Base-by-base conservation (phyloP, 179 eudicot genomes). In the Carnegiea gigantea region DNA sequence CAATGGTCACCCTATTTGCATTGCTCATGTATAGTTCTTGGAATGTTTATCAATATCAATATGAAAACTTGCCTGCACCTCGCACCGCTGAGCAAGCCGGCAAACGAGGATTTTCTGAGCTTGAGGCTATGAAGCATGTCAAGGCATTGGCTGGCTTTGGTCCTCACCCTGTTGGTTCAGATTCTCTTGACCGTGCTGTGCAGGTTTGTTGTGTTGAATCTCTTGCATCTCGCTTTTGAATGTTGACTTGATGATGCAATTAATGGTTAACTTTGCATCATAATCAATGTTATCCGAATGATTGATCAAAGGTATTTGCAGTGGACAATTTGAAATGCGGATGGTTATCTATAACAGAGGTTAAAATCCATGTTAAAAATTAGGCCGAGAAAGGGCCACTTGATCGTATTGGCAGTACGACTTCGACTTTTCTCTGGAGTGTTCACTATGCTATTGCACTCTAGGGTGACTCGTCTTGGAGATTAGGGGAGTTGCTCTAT, bases 111-210 rank as follows among this genome's bases (percentile, higher is more conserved):
- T 95, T 95, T 80, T 92, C 98, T 0, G 98, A 95, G 90, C 75
- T 80, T 9, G 92, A 86, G 87, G 97, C 99, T 7, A 73, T 91
- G 92, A 87, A 92, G 68, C 98, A 95, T 82, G 94, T 91, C 0
- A 81, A 83, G 82, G 86, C 87, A 9, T 89, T 95, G 90, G 72
- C 92, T 57, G 81, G 80, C 30, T 86, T 92, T 60, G 98, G 99
- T 83, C 99, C 99, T 17, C 99, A 93, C 80, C 87, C 92, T 77
- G 95, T 95, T 59, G 99, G 97, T 80, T 95, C 98, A 24, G 87
- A 88, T 80, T 91, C 92, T 67, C 92, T 95, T 72, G 94, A 90
- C 79, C 88, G 68, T 64, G 99, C 94, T 81, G 14, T 95, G 36
- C 84, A 91, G 97, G 98, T 95, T 78, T 28, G 82, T 73, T 78